These are phyloP conservation scores for Candida jianshihensis DNA, from an alignment of 805 yeast genomes.

Conservation along the genomic window DNA sequence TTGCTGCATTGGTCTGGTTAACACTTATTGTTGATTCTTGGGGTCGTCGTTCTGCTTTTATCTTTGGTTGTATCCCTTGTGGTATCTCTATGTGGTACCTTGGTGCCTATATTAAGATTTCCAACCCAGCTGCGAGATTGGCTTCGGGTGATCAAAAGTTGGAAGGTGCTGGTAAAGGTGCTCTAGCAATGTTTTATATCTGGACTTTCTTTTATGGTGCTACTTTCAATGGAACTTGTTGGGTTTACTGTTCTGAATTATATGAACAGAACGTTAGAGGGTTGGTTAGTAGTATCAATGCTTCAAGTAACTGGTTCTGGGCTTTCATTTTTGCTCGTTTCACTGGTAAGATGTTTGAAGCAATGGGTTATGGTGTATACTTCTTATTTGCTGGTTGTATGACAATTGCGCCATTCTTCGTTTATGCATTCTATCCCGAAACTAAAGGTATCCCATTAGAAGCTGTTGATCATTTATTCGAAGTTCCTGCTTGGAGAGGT, in stretches of 20 bases:
- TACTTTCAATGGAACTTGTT: constrained; percentile 13
- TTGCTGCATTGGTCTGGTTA: constrained; percentile 15
- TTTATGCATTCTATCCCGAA: constrained; percentile 37
- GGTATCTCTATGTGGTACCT: constrained; percentile 12
- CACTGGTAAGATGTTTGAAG: constrained; percentile 11
- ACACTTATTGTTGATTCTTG: constrained; percentile 9
- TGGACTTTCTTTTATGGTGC: constrained; percentile 15
- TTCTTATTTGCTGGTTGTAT: constrained; percentile 19
- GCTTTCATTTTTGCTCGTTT: constrained; percentile 14
- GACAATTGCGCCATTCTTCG: constrained; percentile 13
- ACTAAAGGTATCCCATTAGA: constrained; percentile 39
- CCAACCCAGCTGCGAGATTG: constrained; percentile 3
- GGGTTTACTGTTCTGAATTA: constrained; percentile 16
- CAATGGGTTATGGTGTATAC: constrained; percentile 13
- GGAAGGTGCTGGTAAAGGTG: constrained; percentile 15
- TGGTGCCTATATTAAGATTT: constrained; percentile 12
- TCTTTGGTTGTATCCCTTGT: constrained; percentile 7
- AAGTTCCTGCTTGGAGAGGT: constrained; percentile 11
- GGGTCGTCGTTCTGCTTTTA: constrained; percentile 12
- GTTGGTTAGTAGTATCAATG: constrained; percentile 8
- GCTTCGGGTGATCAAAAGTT: constrained; percentile 2
- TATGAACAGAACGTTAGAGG: constrained; percentile 11
- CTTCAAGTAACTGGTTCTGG: constrained; percentile 14
- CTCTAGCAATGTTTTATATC: constrained; percentile 12
- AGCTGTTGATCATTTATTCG: constrained; percentile 29